A percentile compares a stretch with the other conserved stretches of the same genome.
These are phyloP conservation scores for Symbiodinium pilosum DNA, from an alignment of 73 alveolate species.

Conservation along the genomic window DNA sequence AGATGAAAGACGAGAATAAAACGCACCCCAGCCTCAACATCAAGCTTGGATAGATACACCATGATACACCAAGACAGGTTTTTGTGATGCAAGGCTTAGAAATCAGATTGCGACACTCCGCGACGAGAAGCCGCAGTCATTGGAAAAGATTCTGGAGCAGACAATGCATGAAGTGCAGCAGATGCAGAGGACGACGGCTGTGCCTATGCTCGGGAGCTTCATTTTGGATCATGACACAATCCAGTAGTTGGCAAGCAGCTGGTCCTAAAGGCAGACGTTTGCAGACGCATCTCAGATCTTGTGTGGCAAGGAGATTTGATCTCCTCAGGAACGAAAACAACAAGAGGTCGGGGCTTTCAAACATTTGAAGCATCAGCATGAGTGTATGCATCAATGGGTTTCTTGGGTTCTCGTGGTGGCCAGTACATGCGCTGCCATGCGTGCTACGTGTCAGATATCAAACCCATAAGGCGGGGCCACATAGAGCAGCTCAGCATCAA, in stretches of 20 bases:
- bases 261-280: neutral
- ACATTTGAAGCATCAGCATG: neutral
- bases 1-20: constrained; percentile 88
- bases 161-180: constrained; percentile 49
- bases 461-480: constrained; percentile 42
- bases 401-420: neutral
- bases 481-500: constrained; percentile 81
- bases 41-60: neutral
- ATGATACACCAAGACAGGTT: neutral
- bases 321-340: constrained; percentile 66
- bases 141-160: constrained; percentile 62
- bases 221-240: too few species aligned
- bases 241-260: too few species aligned
- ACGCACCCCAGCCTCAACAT: constrained; percentile 1
- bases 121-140: constrained; percentile 60
- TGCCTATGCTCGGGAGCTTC: neutral
- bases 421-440: neutral
- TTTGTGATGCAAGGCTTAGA: neutral
- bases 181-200: constrained; percentile 39
- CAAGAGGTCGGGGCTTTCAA: constrained; percentile 86
- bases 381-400: neutral
- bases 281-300: too few species aligned
- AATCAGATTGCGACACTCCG: constrained; percentile 79
- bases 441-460: neutral
- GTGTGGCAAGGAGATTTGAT: constrained; percentile 77